These are phyloP conservation scores for Wickerhamomyces mucosus DNA, from an alignment of 805 yeast species.

Conservation along the genomic window DNA sequence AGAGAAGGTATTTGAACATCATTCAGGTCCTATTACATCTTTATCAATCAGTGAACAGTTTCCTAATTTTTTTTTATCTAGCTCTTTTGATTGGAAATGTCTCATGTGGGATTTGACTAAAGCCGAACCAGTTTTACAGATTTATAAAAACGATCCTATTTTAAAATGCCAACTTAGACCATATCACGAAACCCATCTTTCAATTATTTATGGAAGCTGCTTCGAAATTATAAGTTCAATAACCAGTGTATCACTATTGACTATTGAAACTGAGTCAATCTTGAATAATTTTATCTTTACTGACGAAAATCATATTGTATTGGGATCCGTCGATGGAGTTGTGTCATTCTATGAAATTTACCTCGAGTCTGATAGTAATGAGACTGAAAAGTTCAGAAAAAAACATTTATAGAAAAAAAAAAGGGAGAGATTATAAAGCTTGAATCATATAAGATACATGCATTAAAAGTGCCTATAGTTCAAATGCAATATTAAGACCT, in stretches of 20 bases:
- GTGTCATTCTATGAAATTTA: slow-evolving; percentile 11
- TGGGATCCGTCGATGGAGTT: slow-evolving; percentile 11
- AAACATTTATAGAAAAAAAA: no score
- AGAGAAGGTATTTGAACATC: slow-evolving; percentile 17
- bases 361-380: no score
- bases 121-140: slow-evolving; percentile 13
- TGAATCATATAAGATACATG: no score
- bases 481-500: no score
- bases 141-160: slow-evolving; percentile 19
- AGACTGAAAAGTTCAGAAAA: no score
- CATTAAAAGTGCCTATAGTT: no score
- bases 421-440: no score
- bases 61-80: slow-evolving; percentile 16
- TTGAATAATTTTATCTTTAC: slow-evolving; percentile 12
- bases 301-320: slow-evolving; percentile 9
- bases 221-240: slow-evolving; percentile 24
- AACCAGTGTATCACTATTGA: slow-evolving; percentile 18
- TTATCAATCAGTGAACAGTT: slow-evolving; percentile 11
- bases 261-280: slow-evolving; percentile 4
- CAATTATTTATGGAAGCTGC: slow-evolving; percentile 19
- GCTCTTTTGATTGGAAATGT: slow-evolving; percentile 25
- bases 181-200: slow-evolving; percentile 19
- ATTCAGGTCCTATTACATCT: slow-evolving; percentile 20
- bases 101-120: slow-evolving; percentile 18
- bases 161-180: slow-evolving; percentile 22